These are phyloP conservation scores for Sporobolomyces pararoseus DNA, from an alignment of 768 basidiomycete species.

Conservation along the genomic window DNA sequence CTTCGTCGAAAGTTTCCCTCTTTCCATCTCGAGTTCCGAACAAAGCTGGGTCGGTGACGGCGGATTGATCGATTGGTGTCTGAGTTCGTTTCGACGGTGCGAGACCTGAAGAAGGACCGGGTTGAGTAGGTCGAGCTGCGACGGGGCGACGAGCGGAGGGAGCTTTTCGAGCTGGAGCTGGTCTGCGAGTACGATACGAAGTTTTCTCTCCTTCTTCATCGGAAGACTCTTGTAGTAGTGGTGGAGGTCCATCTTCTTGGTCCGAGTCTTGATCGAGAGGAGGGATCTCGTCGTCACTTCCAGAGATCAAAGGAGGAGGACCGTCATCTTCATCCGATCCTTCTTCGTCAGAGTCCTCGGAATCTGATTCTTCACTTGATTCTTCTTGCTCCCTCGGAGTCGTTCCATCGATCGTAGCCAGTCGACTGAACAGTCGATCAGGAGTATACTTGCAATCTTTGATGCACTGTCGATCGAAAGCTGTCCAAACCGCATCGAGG, in stretches of 20 bases:
- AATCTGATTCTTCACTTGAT: background rate
- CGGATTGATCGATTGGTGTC: too few species aligned
- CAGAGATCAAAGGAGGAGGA: too few species aligned
- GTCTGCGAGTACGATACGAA: too few species aligned
- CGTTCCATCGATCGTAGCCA: background rate
- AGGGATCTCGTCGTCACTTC: too few species aligned
- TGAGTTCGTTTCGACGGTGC: background rate
- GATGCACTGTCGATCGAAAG: constrained; percentile 6
- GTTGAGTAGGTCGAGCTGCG: background rate
- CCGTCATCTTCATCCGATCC: too few species aligned
- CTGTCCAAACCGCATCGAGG: constrained; percentile 15
- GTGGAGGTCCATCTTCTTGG: background rate
- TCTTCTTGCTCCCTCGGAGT: background rate
- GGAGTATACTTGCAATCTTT: constrained; percentile 6
- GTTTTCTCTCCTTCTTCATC: too few species aligned
- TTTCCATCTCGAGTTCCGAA: too few species aligned
- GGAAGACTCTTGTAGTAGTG: too few species aligned
- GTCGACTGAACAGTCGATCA: constrained; percentile 8
- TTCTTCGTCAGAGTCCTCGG: too few species aligned
- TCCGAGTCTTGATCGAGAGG: background rate
- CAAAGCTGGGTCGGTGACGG: too few species aligned
- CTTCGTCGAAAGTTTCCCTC: background rate
- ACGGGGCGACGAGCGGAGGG: background rate
- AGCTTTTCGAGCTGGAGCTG: background rate
- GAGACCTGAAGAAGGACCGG: background rate